Evolutionary conservation across 306 rosid species (phyloP), one percentile per base, ranked within the genome.

Genomic region (Benincasa hispida): DNA sequence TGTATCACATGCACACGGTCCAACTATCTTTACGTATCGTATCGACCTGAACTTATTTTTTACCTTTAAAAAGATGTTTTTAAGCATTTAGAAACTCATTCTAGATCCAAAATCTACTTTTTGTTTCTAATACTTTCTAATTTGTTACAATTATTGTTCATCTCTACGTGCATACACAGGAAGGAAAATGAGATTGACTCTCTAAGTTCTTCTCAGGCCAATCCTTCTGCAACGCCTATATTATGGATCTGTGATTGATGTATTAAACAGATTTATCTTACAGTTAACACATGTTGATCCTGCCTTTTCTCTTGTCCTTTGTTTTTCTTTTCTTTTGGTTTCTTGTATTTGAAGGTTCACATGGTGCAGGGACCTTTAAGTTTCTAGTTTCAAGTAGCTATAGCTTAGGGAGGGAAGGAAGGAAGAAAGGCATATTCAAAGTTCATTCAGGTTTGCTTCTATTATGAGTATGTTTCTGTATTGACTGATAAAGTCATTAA

Each of bases 401-500:
- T 13, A 66, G 41, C 1, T 68, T 22, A 12, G 58, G n/a, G 41
- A 70, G 21, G 11, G 41, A 27, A 48, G 21, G 47, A 63, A 18
- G 37, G 75, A 24, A 69, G 54, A 10, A 39, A 39, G 41, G 76
- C 25, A 72, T 48, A 48, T 72, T 72, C 41, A 48, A 72, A 47
- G 22, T 28, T 72, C 24, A 72, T 72, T 27, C 24, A 72, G 76
- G 76, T 72, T 47, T 48, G 39, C 8, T 72, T 72, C 59, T 48
- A 12, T 69, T 69, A 72, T 72, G 76, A 72, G 39, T 72, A 72
- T 72, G 76, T 27, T 25, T 17, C 10, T 72, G 76, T 25, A 25
- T 17, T 48, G 76, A 47, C 59, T 72, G 76, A 15, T 72, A 72
- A 72, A 72, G 76, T 27, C 21, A 25, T 27, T 47, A 25, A 5